A percentile compares a stretch with the other conserved stretches of the same genome.
Evolutionary conservation across 1,139 yeast genomes (phyloP).

Genomic region (Saccharomyces pastorianus): DNA sequence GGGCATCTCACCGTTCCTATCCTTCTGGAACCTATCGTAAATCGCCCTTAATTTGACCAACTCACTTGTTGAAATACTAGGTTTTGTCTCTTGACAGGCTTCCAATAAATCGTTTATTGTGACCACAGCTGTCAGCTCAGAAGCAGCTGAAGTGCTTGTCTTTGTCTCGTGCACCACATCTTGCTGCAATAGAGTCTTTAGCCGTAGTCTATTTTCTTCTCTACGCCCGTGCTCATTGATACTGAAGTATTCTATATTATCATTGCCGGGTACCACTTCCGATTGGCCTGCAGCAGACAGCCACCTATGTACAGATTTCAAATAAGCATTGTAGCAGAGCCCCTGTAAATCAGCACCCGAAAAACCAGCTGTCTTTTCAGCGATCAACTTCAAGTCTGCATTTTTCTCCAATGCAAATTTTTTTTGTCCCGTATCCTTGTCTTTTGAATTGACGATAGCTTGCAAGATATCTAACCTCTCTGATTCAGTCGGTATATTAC

Average conservation of each 20-base stretch:
- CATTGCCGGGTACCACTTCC: background rate
- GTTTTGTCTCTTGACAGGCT: conserved; percentile 70
- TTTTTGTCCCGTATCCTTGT: conserved; percentile 6
- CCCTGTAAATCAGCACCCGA: conserved; percentile 97
- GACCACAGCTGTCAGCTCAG: conserved; percentile 29
- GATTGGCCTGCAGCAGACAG: conserved; percentile 27
- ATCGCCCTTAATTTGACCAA: conserved; percentile 52
- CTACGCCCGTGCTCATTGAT: background rate
- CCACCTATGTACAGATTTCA: conserved; percentile 79
- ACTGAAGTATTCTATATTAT: background rate
- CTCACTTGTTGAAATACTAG: conserved; percentile 76
- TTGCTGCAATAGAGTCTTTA: background rate
- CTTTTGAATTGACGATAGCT: conserved; percentile 17
- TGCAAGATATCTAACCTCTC: conserved; percentile 69
- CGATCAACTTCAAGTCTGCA: conserved; percentile 50
- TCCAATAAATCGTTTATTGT: conserved; percentile 48
- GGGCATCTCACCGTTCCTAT: conserved; percentile 84
- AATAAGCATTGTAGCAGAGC: conserved; percentile 80
- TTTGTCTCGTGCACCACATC: background rate
- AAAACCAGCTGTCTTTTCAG: conserved; percentile 60
- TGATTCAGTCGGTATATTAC: conserved; percentile 70
- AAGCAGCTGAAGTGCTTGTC: background rate
- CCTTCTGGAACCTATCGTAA: conserved; percentile 67
- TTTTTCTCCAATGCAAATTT: conserved; percentile 46
- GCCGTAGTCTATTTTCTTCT: background rate